Percentiles rank a stretch among this genome's conserved stretches.
Evolutionary conservation across 306 rosid species (phyloP).

Genomic region (Lotus japonicus): DNA sequence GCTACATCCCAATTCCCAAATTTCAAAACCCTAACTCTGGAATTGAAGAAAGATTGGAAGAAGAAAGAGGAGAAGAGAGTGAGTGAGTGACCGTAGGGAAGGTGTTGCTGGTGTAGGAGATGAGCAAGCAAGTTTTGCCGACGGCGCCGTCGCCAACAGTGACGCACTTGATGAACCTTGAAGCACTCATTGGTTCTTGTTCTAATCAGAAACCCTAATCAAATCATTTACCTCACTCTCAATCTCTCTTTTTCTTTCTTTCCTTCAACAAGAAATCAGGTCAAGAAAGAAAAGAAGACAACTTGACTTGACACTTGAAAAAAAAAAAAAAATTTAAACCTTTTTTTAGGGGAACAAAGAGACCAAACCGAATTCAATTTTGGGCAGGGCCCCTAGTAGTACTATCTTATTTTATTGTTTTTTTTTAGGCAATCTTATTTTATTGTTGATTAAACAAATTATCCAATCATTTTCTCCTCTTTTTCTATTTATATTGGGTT

Average conservation of each 20-base stretch:
- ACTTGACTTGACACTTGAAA: too few species aligned
- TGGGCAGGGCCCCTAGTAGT: too few species aligned
- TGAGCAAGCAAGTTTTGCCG: conserved; percentile 92
- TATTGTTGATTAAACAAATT: too few species aligned
- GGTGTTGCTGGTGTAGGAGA: conserved; percentile 90
- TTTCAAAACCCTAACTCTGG: too few species aligned
- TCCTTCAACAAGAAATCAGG: background rate
- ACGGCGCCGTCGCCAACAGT: conserved; percentile 92
- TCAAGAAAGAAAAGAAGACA: background rate
- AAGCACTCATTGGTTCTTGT: conserved; percentile 60
- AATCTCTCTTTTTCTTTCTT: background rate
- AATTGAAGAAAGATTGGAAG: too few species aligned
- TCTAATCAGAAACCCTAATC: conserved; percentile 21
- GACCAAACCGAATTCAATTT: background rate
- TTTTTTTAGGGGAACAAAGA: background rate
- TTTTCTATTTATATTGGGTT: too few species aligned
- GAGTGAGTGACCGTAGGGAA: conserved; percentile 54
- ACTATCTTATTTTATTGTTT: too few species aligned
- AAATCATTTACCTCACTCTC: conserved; percentile 4
- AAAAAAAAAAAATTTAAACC: too few species aligned
- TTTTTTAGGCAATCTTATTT: too few species aligned
- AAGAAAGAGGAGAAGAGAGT: too few species aligned
- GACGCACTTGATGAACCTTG: conserved; percentile 86
- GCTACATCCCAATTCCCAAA: too few species aligned
- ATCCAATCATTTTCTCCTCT: too few species aligned